Conservation (phyloP, 208 protist genomes). For the Trypanosoma scelopori region DNA sequence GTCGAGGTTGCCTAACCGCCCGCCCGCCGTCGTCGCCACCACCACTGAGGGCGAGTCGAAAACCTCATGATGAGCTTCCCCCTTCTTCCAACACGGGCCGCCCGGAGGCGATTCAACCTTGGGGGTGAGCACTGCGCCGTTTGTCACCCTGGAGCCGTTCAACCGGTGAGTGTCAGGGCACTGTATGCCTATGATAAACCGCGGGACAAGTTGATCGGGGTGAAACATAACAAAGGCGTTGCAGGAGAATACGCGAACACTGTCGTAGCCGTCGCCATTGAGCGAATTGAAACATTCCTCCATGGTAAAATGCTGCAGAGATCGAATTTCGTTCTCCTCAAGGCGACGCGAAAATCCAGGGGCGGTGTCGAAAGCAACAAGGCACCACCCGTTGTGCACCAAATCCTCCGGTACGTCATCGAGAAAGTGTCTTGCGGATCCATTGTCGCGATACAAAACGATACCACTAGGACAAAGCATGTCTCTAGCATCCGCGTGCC, state of each 20-base stretch:
- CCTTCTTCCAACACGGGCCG: background rate
- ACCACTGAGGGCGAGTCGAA: background rate
- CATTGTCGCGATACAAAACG: slow-evolving; percentile 57
- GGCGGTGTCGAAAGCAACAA: slow-evolving; percentile 60
- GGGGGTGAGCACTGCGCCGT: background rate
- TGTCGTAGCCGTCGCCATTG: slow-evolving; percentile 62
- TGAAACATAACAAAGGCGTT: slow-evolving; percentile 57
- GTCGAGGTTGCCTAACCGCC: background rate
- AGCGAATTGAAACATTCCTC: slow-evolving; percentile 67
- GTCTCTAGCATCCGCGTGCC: slow-evolving; percentile 44
- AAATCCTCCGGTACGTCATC: slow-evolving; percentile 12
- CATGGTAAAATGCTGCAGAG: slow-evolving; percentile 58
- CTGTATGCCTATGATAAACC: slow-evolving; percentile 46
- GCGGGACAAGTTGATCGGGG: slow-evolving; percentile 45
- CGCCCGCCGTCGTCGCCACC: too few species aligned
- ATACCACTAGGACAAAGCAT: slow-evolving; percentile 48
- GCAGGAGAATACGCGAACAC: slow-evolving; percentile 38
- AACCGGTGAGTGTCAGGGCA: background rate
- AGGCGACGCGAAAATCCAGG: slow-evolving; percentile 45
- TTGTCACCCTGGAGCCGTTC: background rate
- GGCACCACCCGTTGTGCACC: slow-evolving; percentile 37
- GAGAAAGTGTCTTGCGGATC: slow-evolving; percentile 18
- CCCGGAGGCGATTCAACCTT: background rate
- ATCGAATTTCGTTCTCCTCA: slow-evolving; percentile 42
- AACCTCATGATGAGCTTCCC: background rate